A percentile compares a stretch with the other conserved stretches of the same genome.
Conservation (phyloP, 2,329 filamentous ascomycete genomes). For the Zasmidium angulare region DNA sequence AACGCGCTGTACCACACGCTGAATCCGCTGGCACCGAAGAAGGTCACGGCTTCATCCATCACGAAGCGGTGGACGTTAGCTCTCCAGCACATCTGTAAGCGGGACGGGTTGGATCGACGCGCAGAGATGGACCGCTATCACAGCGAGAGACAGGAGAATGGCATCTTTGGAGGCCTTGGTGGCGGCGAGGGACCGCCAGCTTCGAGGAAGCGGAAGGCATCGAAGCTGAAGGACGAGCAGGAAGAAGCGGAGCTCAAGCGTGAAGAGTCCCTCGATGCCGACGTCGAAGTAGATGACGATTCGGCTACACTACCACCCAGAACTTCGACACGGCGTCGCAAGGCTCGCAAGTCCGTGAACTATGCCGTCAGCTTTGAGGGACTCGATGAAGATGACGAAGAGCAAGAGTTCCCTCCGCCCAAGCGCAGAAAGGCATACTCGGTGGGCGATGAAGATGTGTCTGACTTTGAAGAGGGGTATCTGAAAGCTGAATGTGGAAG, state of each 20-base stretch:
- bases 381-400: neutral
- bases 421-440: neutral
- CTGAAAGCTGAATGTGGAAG: too few relatives aligned
- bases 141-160: neutral
- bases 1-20: neutral
- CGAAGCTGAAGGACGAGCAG: neutral
- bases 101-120: neutral
- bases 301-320: neutral
- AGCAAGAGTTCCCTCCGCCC: neutral
- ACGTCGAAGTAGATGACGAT: neutral
- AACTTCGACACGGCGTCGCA: neutral
- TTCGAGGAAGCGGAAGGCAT: neutral
- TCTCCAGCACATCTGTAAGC: neutral
- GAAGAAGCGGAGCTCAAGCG: neutral
- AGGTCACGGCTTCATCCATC: neutral
- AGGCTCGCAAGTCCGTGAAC: neutral
- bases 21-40: neutral
- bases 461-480: neutral
- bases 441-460: neutral
- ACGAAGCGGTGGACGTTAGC: neutral
- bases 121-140: neutral
- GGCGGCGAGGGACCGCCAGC: neutral
- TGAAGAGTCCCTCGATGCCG: neutral
- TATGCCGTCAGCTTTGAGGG: neutral
- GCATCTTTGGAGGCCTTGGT: neutral